phyloP scores from a whole-genome alignment of 352 stramenopile genomes.

The Globisporangium uncinulatum region DNA sequence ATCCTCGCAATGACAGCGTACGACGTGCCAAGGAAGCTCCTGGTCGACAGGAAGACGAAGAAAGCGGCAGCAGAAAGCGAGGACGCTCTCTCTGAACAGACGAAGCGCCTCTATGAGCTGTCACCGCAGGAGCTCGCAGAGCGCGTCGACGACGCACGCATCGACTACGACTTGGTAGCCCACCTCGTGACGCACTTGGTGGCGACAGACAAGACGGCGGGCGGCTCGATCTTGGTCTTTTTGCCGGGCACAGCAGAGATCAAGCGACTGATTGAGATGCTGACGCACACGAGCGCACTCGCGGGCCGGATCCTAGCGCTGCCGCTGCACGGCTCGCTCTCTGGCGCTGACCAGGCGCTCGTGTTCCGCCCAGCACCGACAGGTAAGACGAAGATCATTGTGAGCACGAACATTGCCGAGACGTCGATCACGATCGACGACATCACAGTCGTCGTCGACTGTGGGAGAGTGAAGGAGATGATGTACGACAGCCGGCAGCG shows the following conservation, averaged over 20 bases:
- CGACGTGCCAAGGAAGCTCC: conserved; percentile 50
- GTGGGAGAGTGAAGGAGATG: conserved; percentile 86
- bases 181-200: conserved; percentile 80
- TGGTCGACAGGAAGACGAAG: conserved; percentile 53
- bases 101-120: conserved; percentile 25
- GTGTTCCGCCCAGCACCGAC: conserved; percentile 59
- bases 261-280: conserved; percentile 70
- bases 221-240: conserved; percentile 80
- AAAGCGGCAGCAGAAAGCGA: conserved; percentile 18
- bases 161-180: conserved; percentile 93
- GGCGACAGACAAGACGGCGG: conserved; percentile 8
- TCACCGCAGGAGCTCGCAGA: conserved; percentile 46
- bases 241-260: conserved; percentile 80
- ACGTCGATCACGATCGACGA: conserved; percentile 89
- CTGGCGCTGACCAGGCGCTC: conserved; percentile 60
- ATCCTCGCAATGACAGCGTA: conserved; percentile 58
- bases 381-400: conserved; percentile 80
- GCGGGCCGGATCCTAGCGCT: conserved; percentile 51
- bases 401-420: conserved; percentile 88
- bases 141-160: conserved; percentile 85
- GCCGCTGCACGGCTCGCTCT: conserved; percentile 73
- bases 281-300: conserved; percentile 26
- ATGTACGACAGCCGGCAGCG: conserved; percentile 69
- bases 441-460: conserved; percentile 83
- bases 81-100: conserved; percentile 16